Base-by-base conservation (phyloP, 2,329 filamentous ascomycete genomes). In the Colletotrichum noveboracense region DNA sequence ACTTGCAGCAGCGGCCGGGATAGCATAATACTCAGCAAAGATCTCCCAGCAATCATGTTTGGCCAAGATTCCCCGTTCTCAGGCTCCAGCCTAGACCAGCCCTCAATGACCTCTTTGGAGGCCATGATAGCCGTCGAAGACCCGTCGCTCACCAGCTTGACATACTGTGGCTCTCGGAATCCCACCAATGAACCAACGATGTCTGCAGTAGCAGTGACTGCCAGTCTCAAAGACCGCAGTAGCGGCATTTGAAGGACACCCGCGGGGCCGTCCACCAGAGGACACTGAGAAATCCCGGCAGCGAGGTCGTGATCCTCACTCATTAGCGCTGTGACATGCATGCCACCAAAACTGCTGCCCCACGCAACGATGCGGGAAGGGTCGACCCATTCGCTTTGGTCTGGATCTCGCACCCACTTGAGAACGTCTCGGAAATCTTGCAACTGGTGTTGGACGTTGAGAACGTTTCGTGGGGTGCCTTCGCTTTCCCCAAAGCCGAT, bases 321-420 rank as follows among this genome's bases (percentile, higher is more conserved):
- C 55, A 75, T 38, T 5, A 75, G 52, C 10, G 62, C 32, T 2
- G 73, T 75, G 55, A 56, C 55, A 56, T 75, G 73, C 73, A 75
- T 75, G 36, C 73, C 73, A 30, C 73, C 73, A 21, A 75, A 75
- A 26, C 73, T 75, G 21, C 68, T 75, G 2, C 73, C 73, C 73
- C 73, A 75, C 14, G 56, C 73, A 14, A 75, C 69, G 38, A 75
- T 61, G 38, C 73, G 69, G 4, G 55, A 52, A 7, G 71, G 14
- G 24, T 74, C 67, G 52, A 55, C 71, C 52, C 38, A 55, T 36
- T 34, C 58, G 18, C 12, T 26, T 38, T 68, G 73, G 5, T 73
- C 73, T 24, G 62, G 70, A 12, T 73, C 64, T 1, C 73, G 73
- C 7, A 32, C 70, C 73, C 73, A 75, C 16, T 34, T 64, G 3